phyloP scores from a whole-genome alignment of 495 filamentous ascomycete species.

The Penicillium macrosclerotiorum region DNA sequence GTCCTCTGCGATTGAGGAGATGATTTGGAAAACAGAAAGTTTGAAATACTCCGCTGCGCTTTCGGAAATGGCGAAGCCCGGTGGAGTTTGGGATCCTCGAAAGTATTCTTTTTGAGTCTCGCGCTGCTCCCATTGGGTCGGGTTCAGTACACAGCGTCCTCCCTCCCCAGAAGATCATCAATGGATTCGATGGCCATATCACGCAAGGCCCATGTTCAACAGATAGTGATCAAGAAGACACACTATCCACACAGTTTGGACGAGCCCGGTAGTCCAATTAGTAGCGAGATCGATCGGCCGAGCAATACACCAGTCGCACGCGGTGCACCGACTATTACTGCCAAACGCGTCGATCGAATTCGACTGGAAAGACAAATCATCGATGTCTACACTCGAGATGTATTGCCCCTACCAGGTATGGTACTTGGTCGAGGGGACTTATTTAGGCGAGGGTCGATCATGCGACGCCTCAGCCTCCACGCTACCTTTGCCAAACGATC shows the following conservation, averaged over 20 bases:
- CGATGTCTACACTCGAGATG: conserved; percentile 82
- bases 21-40: conserved; percentile 62
- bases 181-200: conserved; percentile 73
- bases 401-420: conserved; percentile 86
- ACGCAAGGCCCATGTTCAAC: conserved; percentile 53
- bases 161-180: conserved; percentile 72
- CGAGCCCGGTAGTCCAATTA: conserved; percentile 18
- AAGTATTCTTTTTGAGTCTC: conserved; percentile 54
- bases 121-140: conserved; percentile 72
- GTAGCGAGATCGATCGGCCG: conserved; percentile 36
- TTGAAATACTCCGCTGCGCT: conserved; percentile 30
- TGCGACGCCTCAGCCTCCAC: conserved; percentile 69
- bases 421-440: conserved; percentile 57
- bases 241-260: conserved; percentile 60
- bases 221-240: conserved; percentile 90
- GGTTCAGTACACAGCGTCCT: conserved; percentile 68
- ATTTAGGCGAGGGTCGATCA: conserved; percentile 70
- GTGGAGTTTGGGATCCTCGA: conserved; percentile 24
- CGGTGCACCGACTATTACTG: conserved; percentile 41
- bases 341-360: conserved; percentile 70
- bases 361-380: conserved; percentile 71
- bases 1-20: conserved; percentile 78
- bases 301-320: conserved; percentile 18
- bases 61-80: conserved; percentile 21
- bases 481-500: conserved; percentile 31